Conservation (phyloP, 1,284 basidiomycete species). For the Grifola frondosa region DNA sequence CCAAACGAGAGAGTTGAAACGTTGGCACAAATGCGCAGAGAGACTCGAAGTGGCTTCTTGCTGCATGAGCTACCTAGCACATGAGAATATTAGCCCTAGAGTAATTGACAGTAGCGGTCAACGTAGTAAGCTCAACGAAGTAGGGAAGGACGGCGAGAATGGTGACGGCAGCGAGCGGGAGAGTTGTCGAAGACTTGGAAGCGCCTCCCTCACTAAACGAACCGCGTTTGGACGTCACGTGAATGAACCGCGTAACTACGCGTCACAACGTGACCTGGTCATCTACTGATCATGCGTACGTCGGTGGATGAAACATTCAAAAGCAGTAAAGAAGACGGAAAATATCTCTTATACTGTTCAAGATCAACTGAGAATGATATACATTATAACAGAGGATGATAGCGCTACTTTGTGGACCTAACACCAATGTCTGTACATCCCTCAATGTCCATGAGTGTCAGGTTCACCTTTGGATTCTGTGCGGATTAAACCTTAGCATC, state of each 20-base stretch:
- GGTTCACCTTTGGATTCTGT: constrained; percentile 72
- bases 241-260: constrained; percentile 9
- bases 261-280: constrained; percentile 9
- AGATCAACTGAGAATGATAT: constrained; percentile 19
- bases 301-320: neutral
- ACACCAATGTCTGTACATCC: constrained; percentile 4
- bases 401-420: constrained; percentile 6
- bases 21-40: constrained; percentile 56
- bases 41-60: constrained; percentile 46
- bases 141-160: constrained; percentile 4
- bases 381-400: constrained; percentile 15
- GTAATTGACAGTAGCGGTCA: constrained; percentile 3
- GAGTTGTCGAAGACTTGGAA: constrained; percentile 7
- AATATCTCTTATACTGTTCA: neutral
- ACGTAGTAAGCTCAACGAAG: constrained; percentile 1
- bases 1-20: constrained; percentile 71
- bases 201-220: constrained; percentile 19
- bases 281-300: neutral
- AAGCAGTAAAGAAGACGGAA: neutral
- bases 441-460: constrained; percentile 33
- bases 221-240: constrained; percentile 26
- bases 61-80: constrained; percentile 40
- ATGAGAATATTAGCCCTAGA: constrained; percentile 17
- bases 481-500: constrained; percentile 25
- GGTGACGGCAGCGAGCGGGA: constrained; percentile 5